phyloP scores from a whole-genome alignment of 2,329 filamentous ascomycete genomes.

The Curvularia sp. region DNA sequence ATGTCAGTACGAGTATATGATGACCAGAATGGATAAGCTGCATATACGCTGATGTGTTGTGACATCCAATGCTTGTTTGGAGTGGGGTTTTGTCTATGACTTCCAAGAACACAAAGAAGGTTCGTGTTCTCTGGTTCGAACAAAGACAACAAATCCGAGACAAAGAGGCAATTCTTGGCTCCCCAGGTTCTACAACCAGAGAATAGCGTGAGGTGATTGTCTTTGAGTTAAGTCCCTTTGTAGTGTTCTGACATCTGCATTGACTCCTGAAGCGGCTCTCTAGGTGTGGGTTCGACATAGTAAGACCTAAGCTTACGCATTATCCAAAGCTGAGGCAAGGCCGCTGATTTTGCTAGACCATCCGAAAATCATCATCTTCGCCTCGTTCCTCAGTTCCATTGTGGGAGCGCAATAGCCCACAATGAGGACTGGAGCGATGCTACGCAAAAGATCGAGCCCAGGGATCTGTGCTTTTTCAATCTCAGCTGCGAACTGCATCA shows the following conservation, averaged over 20 bases:
- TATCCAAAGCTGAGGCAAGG: not conserved
- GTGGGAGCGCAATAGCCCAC: constrained; percentile 32
- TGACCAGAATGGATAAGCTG: not conserved
- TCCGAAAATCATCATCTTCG: constrained; percentile 32
- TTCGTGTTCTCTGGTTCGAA: not conserved
- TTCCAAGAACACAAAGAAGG: not conserved
- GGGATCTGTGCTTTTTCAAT: constrained; percentile 3
- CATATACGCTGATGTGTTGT: not conserved
- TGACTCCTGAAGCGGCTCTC: not conserved
- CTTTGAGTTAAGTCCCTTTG: not conserved
- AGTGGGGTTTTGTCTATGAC: too few species aligned
- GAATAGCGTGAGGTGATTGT: not conserved
- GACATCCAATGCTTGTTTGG: not conserved
- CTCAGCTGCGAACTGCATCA: not conserved
- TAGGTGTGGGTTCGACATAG: not conserved
- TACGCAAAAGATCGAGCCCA: constrained; percentile 3
- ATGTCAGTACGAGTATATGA: not conserved
- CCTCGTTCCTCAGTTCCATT: constrained; percentile 21
- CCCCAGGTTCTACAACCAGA: too few species aligned
- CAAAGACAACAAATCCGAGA: not conserved
- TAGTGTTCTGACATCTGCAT: not conserved
- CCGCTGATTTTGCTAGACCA: constrained; percentile 33
- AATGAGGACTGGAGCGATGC: constrained; percentile 31
- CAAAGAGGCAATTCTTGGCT: not conserved
- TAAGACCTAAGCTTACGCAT: not conserved